Evolutionary conservation across 176 grass and related monocot species (phyloP).

Genomic region (Raddia distichophylla): DNA sequence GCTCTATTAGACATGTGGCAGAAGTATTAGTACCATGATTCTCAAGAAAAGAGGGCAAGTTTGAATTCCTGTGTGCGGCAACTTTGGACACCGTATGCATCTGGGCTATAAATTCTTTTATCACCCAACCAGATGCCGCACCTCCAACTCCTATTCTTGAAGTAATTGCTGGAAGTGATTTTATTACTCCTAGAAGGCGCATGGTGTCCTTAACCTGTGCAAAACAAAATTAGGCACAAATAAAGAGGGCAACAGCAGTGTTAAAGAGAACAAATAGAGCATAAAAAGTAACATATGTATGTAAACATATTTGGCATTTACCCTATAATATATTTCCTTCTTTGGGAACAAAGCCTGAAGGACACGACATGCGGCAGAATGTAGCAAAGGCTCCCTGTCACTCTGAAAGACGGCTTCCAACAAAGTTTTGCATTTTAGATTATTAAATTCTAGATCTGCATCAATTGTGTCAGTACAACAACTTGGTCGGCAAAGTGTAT

Average conservation of each 20-base stretch:
- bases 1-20: conserved; percentile 1
- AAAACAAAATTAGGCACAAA: conserved; percentile 37
- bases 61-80: conserved; percentile 73
- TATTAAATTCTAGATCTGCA: conserved; percentile 57
- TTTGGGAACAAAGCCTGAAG: conserved; percentile 93
- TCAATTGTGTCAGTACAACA: conserved; percentile 51
- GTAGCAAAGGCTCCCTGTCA: conserved; percentile 83
- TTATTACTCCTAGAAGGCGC: conserved; percentile 79
- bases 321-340: conserved; percentile 92
- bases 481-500: conserved; percentile 62
- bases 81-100: conserved; percentile 90
- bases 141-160: conserved; percentile 94
- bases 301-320: conserved; percentile 47
- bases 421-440: conserved; percentile 70
- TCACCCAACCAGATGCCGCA: conserved; percentile 87
- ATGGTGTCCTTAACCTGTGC: conserved; percentile 89
- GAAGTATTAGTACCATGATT: conserved; percentile 68
- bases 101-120: conserved; percentile 94
- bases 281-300: conserved; percentile 16
- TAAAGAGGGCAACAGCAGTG: conserved; percentile 14
- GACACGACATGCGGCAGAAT: conserved; percentile 74
- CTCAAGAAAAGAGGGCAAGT: conserved; percentile 83
- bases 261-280: conserved; percentile 22
- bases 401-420: conserved; percentile 94
- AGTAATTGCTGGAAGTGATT: conserved; percentile 77